A percentile compares a stretch with the other conserved stretches of the same genome.
Conservation (phyloP, 2,329 filamentous ascomycete species). For the Aschersonia sp. region DNA sequence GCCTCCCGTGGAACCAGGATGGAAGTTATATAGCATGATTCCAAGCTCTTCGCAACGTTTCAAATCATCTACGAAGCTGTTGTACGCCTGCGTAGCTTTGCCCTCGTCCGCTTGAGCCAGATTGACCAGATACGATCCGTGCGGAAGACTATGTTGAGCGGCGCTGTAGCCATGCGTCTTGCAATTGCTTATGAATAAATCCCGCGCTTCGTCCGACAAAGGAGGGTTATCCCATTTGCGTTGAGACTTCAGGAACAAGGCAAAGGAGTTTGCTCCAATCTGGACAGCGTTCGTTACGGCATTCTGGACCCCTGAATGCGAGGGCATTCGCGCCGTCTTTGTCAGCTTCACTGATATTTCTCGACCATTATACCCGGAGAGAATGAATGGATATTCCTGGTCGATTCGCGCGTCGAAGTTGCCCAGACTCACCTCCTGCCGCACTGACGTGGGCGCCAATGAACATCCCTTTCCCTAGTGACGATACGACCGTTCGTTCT, state of each 20-base stretch:
- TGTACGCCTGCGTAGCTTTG: slow-evolving; percentile 77
- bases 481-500: slow-evolving; percentile 45
- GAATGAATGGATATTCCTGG: not conserved
- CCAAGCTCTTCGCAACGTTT: slow-evolving; percentile 71
- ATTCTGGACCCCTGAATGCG: slow-evolving; percentile 64
- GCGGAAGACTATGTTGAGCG: slow-evolving; percentile 63
- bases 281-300: slow-evolving; percentile 62
- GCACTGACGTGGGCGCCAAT: slow-evolving; percentile 87
- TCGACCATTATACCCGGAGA: not conserved
- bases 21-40: slow-evolving; percentile 93
- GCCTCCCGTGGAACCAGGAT: slow-evolving; percentile 72
- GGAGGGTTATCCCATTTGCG: slow-evolving; percentile 84
- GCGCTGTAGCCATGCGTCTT: slow-evolving; percentile 57
- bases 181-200: slow-evolving; percentile 56
- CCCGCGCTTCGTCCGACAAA: slow-evolving; percentile 50
- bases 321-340: no score
- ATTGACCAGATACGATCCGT: slow-evolving; percentile 94
- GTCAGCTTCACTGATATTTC: no score
- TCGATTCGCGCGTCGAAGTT: not conserved
- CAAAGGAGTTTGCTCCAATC: slow-evolving; percentile 85
- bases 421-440: slow-evolving; percentile 52
- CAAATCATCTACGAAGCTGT: slow-evolving; percentile 76
- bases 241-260: slow-evolving; percentile 90
- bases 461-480: slow-evolving; percentile 57
- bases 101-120: slow-evolving; percentile 68